These are phyloP conservation scores for Amaranthus tricolor DNA, from an alignment of 179 eudicot species.

Conservation along the genomic window DNA sequence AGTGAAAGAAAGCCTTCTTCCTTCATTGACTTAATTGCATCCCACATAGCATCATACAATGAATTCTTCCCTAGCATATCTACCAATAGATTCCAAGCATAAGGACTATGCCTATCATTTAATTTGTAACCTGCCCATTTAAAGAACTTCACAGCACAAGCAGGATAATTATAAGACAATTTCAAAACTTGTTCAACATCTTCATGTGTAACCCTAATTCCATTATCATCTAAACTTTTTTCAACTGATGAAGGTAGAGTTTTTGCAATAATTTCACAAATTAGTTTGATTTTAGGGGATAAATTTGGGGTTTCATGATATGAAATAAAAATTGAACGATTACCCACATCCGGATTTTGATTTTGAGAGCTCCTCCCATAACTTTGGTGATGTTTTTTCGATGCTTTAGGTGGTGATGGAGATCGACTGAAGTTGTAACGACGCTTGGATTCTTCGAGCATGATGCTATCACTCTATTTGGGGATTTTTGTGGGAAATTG, in stretches of 20 bases:
- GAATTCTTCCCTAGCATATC: conserved; percentile 67
- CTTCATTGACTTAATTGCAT: conserved; percentile 73
- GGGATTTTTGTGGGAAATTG: not conserved
- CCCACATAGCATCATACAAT: conserved; percentile 86
- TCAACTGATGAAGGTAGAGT: conserved; percentile 46
- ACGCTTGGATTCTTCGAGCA: conserved; percentile 7
- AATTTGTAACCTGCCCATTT: conserved; percentile 59
- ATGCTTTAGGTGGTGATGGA: conserved; percentile 22
- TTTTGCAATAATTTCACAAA: conserved; percentile 63
- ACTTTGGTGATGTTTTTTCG: conserved; percentile 20
- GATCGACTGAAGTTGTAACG: conserved; percentile 15
- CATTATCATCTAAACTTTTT: conserved; percentile 47
- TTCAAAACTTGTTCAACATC: conserved; percentile 73
- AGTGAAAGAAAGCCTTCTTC: conserved; percentile 51
- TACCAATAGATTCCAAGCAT: conserved; percentile 71
- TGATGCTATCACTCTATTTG: not conserved
- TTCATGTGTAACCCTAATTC: conserved; percentile 34
- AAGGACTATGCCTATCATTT: conserved; percentile 47
- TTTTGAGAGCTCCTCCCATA: conserved; percentile 14
- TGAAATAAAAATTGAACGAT: conserved; percentile 50
- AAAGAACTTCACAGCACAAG: conserved; percentile 67
- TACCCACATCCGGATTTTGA: conserved; percentile 33
- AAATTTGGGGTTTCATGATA: conserved; percentile 50
- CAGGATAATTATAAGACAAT: conserved; percentile 55
- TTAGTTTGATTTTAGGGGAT: conserved; percentile 47